A percentile compares a stretch with the other conserved stretches of the same genome.
phyloP scores from a whole-genome alignment of 306 rosid species.

The Cucumis cinereus region DNA sequence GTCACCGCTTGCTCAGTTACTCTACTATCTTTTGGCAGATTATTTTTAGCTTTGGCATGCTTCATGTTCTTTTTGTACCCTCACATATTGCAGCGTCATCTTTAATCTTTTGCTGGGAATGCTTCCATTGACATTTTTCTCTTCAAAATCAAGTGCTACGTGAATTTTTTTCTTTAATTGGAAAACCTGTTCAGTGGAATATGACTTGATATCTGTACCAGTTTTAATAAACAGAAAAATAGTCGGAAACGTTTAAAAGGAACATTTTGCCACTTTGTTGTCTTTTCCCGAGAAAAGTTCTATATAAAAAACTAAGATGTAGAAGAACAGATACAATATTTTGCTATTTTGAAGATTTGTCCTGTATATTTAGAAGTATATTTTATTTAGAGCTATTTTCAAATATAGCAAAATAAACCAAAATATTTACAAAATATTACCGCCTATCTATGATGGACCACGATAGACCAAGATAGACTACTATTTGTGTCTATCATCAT shows the following conservation, averaged over 20 bases:
- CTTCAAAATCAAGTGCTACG: neutral
- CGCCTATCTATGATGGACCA: too few relatives aligned
- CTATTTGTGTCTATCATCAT: too few relatives aligned
- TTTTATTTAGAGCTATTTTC: neutral
- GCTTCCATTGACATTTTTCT: neutral
- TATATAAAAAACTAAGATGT: neutral
- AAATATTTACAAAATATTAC: too few relatives aligned
- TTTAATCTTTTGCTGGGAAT: neutral
- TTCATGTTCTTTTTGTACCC: neutral
- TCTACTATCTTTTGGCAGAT: neutral
- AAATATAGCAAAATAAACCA: too few relatives aligned
- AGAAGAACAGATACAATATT: neutral
- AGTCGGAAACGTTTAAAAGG: neutral
- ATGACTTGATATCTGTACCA: neutral
- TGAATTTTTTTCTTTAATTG: neutral
- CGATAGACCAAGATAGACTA: too few relatives aligned
- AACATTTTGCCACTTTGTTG: neutral
- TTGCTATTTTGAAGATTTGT: neutral
- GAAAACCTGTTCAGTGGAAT: neutral
- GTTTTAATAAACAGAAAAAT: neutral
- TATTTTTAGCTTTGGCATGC: neutral
- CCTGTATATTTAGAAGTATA: neutral
- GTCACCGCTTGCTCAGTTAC: slow-evolving; percentile 7
- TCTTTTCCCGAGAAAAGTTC: neutral
- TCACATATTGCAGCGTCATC: neutral